Percentiles rank a stretch among this genome's conserved stretches.
Evolutionary conservation across 768 basidiomycete genomes (phyloP).

Genomic region (Kwoniella bestiolae): DNA sequence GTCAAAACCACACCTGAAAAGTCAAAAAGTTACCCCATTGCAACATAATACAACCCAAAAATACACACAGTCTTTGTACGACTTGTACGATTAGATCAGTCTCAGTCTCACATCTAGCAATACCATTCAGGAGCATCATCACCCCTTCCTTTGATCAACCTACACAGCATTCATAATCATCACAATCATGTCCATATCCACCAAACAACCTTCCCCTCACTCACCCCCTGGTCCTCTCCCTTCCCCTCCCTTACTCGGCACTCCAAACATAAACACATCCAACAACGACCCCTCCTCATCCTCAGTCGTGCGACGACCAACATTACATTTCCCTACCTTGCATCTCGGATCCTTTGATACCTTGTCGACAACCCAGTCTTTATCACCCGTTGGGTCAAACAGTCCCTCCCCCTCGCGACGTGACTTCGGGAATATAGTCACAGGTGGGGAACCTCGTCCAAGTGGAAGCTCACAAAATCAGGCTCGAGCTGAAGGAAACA

Average conservation of each 20-base stretch:
- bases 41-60: too few relatives aligned
- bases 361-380: slow-evolving; percentile 7
- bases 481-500: neutral
- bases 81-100: too few relatives aligned
- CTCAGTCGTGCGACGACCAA: slow-evolving; percentile 34
- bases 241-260: slow-evolving; percentile 1
- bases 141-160: neutral
- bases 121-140: too few relatives aligned
- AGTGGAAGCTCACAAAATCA: neutral
- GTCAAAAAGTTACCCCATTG: too few relatives aligned
- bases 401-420: neutral
- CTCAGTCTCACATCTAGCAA: too few relatives aligned
- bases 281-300: slow-evolving; percentile 1
- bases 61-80: too few relatives aligned
- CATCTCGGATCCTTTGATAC: slow-evolving; percentile 46
- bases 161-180: neutral
- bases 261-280: neutral
- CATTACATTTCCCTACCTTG: slow-evolving; percentile 37
- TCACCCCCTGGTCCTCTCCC: slow-evolving; percentile 6
- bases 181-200: slow-evolving; percentile 3
- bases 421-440: neutral
- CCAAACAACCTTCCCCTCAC: neutral
- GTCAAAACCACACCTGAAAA: too few relatives aligned
- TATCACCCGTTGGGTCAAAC: neutral
- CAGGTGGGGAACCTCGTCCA: neutral